phyloP scores from a whole-genome alignment of 1,284 basidiomycete species.

The Fistulina hepatica region DNA sequence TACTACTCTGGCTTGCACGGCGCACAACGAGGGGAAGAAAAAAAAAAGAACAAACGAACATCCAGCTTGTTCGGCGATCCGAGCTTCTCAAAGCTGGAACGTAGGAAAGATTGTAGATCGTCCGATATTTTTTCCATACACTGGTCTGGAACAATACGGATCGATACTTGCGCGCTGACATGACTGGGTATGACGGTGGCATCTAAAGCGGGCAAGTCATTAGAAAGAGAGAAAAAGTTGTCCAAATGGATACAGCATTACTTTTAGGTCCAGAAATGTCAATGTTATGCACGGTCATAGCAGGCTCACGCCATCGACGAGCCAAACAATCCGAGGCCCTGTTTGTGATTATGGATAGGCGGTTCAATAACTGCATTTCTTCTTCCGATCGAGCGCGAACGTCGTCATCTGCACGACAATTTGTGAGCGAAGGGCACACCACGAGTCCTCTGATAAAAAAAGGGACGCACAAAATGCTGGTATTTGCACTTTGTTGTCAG shows the following conservation, averaged over 20 bases:
- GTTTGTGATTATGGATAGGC: slow-evolving; percentile 58
- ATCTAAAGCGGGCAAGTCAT: slow-evolving; percentile 32
- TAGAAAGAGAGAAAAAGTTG: background rate
- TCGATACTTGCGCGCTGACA: slow-evolving; percentile 72
- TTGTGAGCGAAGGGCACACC: slow-evolving; percentile 6
- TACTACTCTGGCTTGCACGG: slow-evolving; percentile 2
- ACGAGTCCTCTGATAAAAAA: slow-evolving; percentile 6
- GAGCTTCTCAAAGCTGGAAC: slow-evolving; percentile 48
- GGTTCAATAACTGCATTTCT: slow-evolving; percentile 58
- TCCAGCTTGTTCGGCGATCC: slow-evolving; percentile 64
- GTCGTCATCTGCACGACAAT: slow-evolving; percentile 54
- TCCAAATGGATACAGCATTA: slow-evolving; percentile 23
- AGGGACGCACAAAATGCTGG: slow-evolving; percentile 70
- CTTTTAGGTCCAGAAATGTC: slow-evolving; percentile 67
- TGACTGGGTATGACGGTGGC: slow-evolving; percentile 80
- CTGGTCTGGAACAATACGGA: slow-evolving; percentile 93
- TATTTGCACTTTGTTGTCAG: slow-evolving; percentile 51
- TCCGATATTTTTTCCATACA: slow-evolving; percentile 61
- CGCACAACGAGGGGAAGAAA: slow-evolving; percentile 1
- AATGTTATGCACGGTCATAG: slow-evolving; percentile 62
- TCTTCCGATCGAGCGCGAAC: slow-evolving; percentile 58
- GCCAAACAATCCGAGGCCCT: slow-evolving; percentile 56
- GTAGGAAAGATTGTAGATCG: slow-evolving; percentile 51
- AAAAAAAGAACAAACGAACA: slow-evolving; percentile 27
- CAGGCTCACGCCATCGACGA: slow-evolving; percentile 72